These are phyloP conservation scores for Cymbidium sinense DNA, from an alignment of 106 monocot genomes.

Conservation along the genomic window DNA sequence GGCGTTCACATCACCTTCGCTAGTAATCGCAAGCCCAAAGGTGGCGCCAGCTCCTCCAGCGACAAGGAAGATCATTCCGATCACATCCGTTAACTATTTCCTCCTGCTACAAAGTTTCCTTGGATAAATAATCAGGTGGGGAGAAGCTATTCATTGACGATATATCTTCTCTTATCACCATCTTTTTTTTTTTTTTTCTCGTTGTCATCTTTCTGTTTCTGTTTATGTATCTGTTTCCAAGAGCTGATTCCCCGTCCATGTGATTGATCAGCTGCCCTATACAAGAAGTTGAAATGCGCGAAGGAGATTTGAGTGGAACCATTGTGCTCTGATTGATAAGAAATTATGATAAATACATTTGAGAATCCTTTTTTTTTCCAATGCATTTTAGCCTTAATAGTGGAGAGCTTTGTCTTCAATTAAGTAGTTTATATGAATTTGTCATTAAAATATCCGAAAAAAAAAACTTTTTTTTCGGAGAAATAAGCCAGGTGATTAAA, in stretches of 20 bases:
- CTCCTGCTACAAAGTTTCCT: neutral
- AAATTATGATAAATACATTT: neutral
- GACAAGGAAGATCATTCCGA: neutral
- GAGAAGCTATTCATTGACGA: conserved; percentile 1
- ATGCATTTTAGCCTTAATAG: too few relatives aligned
- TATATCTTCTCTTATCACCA: neutral
- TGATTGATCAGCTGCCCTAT: too few relatives aligned
- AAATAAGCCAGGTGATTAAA: too few relatives aligned
- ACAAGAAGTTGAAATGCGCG: too few relatives aligned
- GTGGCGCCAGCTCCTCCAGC: neutral
- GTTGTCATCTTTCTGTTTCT: neutral
- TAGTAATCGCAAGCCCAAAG: conserved; percentile 14
- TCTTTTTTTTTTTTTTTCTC: neutral
- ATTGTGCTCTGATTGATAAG: neutral
- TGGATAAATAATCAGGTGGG: neutral
- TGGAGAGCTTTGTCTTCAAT: too few relatives aligned
- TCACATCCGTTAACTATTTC: neutral
- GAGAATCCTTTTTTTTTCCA: too few relatives aligned
- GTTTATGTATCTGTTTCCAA: neutral
- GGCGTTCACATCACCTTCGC: conserved; percentile 53
- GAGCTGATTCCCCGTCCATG: too few relatives aligned
- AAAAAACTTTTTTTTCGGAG: too few relatives aligned
- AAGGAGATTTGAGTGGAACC: neutral
- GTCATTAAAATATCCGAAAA: too few relatives aligned
- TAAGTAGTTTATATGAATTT: too few relatives aligned